phyloP scores from a whole-genome alignment of 306 rosid genomes.

The Rosa multiflora region DNA sequence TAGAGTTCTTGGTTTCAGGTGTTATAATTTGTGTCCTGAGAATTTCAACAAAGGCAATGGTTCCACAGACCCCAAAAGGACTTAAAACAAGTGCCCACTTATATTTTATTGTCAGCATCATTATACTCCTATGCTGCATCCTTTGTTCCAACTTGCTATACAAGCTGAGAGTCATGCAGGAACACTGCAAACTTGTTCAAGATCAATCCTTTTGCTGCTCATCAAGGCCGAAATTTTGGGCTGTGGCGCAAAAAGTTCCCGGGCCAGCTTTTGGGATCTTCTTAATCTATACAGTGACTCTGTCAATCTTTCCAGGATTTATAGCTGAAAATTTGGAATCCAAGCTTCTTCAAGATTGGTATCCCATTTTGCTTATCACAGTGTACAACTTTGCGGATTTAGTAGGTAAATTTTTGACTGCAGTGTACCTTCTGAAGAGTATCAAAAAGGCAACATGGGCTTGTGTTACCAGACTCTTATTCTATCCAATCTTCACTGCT shows the following conservation, averaged over 20 bases:
- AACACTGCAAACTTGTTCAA: constrained; percentile 38
- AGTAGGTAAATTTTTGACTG: constrained; percentile 75
- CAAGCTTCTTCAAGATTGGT: constrained; percentile 74
- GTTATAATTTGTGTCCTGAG: constrained; percentile 72
- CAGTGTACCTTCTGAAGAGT: constrained; percentile 55
- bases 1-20: constrained; percentile 51
- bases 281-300: constrained; percentile 67
- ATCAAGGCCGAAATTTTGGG: constrained; percentile 49
- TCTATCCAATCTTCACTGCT: constrained; percentile 79
- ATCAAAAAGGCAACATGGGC: constrained; percentile 58
- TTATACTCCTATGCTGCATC: constrained; percentile 70
- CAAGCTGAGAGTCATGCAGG: constrained; percentile 76
- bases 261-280: constrained; percentile 71
- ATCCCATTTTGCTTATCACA: constrained; percentile 81
- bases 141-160: constrained; percentile 64
- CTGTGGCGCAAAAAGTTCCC: constrained; percentile 52
- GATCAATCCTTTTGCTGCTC: constrained; percentile 37
- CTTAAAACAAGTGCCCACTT: constrained; percentile 79
- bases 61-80: constrained; percentile 76
- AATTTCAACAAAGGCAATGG: constrained; percentile 77
- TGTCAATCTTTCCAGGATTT: constrained; percentile 90
- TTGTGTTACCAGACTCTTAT: constrained; percentile 58
- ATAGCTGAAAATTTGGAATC: constrained; percentile 78
- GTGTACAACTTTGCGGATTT: constrained; percentile 73
- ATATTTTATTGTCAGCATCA: constrained; percentile 67